phyloP scores from a whole-genome alignment of 495 filamentous ascomycete species.

The Aspergillus sparsus region DNA sequence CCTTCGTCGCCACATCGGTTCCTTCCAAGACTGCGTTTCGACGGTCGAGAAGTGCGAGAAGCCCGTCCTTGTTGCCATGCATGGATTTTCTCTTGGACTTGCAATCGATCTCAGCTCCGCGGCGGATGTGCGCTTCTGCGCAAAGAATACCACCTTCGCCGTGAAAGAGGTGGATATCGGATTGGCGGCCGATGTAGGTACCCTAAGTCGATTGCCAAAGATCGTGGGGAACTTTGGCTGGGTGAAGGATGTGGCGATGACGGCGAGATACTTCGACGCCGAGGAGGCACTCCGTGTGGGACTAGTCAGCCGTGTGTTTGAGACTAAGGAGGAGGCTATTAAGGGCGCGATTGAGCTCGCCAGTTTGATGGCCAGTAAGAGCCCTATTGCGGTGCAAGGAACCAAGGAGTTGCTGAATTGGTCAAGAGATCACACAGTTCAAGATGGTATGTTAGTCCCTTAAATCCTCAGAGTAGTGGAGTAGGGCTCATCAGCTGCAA shows the following conservation, averaged over 20 bases:
- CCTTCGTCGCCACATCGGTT: conserved; percentile 65
- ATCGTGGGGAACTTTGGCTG: conserved; percentile 74
- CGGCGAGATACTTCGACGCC: conserved; percentile 72
- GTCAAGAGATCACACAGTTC: conserved; percentile 73
- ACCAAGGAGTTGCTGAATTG: conserved; percentile 94
- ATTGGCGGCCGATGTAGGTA: conserved; percentile 90
- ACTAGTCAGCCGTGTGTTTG: conserved; percentile 78
- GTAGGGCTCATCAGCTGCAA: conserved; percentile 1
- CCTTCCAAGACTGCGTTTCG: conserved; percentile 78
- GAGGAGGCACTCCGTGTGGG: conserved; percentile 81
- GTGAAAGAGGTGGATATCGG: conserved; percentile 98
- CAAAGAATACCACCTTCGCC: conserved; percentile 61
- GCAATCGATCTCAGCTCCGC: conserved; percentile 81
- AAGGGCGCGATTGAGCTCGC: conserved; percentile 66
- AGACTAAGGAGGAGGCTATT: conserved; percentile 62
- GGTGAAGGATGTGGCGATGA: conserved; percentile 89
- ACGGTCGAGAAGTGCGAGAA: conserved; percentile 86
- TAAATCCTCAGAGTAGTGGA: background rate
- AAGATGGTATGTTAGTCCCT: conserved; percentile 60
- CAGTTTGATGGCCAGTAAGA: conserved; percentile 71
- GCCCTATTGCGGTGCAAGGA: conserved; percentile 86
- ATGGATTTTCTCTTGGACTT: conserved; percentile 78
- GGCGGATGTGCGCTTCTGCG: conserved; percentile 77
- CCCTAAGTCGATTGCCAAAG: conserved; percentile 81
- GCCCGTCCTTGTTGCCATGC: conserved; percentile 82